phyloP scores from a whole-genome alignment of 176 grass and related monocot genomes.

The Sorghum bicolor region DNA sequence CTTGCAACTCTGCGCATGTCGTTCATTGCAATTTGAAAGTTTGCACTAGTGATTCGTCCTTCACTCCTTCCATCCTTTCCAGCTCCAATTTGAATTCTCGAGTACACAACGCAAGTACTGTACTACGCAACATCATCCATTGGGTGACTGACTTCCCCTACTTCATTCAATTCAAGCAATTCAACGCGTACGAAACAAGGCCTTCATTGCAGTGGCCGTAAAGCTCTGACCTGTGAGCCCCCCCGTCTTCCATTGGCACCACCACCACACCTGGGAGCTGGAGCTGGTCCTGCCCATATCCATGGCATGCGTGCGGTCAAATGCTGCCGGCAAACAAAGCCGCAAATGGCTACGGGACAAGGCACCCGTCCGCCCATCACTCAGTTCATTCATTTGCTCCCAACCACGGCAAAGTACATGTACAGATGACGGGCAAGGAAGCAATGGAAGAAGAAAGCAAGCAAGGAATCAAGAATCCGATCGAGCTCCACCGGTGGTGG shows the following conservation, averaged over 20 bases:
- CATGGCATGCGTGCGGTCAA: neutral
- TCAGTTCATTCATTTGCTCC: neutral
- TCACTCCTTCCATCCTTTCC: neutral
- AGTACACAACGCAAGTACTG: neutral
- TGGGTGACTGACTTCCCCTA: neutral
- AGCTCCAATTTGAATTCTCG: neutral
- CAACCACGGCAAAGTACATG: neutral
- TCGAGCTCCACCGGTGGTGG: neutral
- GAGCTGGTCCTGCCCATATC: neutral
- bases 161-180: neutral
- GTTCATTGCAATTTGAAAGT: no score
- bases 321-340: neutral
- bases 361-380: neutral
- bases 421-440: neutral
- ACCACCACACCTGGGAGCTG: neutral
- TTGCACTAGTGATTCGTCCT: neutral
- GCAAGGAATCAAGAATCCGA: conserved; percentile 5
- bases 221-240: neutral
- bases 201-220: neutral
- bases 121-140: neutral
- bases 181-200: neutral
- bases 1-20: no score
- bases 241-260: neutral
- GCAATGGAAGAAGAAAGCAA: neutral
- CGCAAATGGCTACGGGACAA: conserved; percentile 14